Percentiles rank a stretch among this genome's conserved stretches.
These are phyloP conservation scores for Aspergillus sp. DNA, from an alignment of 2,329 filamentous ascomycete genomes.

Conservation along the genomic window DNA sequence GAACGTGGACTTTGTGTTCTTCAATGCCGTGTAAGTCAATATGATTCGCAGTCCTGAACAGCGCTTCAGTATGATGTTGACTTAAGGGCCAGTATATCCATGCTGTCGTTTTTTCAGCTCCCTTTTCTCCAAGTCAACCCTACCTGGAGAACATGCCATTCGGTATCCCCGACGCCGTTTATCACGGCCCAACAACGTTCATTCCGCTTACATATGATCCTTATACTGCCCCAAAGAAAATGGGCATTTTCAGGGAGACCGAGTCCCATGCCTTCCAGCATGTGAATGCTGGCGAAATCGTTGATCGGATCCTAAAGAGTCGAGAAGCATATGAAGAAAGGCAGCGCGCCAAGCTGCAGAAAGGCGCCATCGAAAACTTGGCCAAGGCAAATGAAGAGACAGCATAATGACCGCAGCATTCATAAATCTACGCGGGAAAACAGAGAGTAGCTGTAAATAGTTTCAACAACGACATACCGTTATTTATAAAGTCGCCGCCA, in stretches of 20 bases:
- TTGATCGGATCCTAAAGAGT: slow-evolving; percentile 80
- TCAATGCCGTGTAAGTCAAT: slow-evolving; percentile 72
- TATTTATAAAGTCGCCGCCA: no score
- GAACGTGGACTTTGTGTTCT: slow-evolving; percentile 92
- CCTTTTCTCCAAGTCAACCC: slow-evolving; percentile 71
- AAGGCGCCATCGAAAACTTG: slow-evolving; percentile 67
- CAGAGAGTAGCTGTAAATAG: neutral
- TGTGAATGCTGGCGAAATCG: slow-evolving; percentile 89
- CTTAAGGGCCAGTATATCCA: slow-evolving; percentile 63
- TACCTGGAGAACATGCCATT: slow-evolving; percentile 72
- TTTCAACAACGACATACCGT: no score
- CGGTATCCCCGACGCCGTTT: slow-evolving; percentile 70
- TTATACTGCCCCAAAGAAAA: slow-evolving; percentile 69
- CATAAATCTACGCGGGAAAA: neutral
- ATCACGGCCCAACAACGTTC: slow-evolving; percentile 93
- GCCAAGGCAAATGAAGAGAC: slow-evolving; percentile 53
- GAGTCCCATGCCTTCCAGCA: slow-evolving; percentile 70
- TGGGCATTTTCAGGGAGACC: slow-evolving; percentile 80
- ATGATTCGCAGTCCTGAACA: neutral
- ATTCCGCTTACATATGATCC: slow-evolving; percentile 72
- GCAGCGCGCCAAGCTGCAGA: slow-evolving; percentile 82
- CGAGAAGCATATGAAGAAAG: slow-evolving; percentile 83
- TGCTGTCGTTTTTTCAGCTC: slow-evolving; percentile 80
- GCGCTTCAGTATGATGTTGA: neutral
- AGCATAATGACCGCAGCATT: slow-evolving; percentile 1